phyloP scores from a whole-genome alignment of 352 stramenopile genomes.

The Phytophthora europaea region DNA sequence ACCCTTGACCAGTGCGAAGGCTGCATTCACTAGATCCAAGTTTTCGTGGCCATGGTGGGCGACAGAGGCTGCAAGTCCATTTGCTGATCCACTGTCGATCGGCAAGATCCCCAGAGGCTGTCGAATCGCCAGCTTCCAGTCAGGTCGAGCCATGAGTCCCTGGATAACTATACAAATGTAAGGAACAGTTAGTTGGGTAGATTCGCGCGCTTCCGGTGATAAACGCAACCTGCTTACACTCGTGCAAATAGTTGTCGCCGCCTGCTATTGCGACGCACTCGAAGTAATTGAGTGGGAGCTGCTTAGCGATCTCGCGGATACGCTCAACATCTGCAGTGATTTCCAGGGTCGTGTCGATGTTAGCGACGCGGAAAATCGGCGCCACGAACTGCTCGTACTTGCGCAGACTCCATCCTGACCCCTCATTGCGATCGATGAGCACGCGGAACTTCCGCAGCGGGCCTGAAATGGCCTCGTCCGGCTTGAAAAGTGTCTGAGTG shows the following conservation, averaged over 20 bases:
- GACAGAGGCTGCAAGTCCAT: constrained; percentile 64
- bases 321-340: constrained; percentile 48
- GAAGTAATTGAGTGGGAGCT: constrained; percentile 57
- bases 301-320: constrained; percentile 51
- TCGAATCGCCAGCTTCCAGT: constrained; percentile 68
- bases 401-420: constrained; percentile 34
- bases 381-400: constrained; percentile 61
- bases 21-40: constrained; percentile 44
- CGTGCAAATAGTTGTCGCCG: constrained; percentile 62
- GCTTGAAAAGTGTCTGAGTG: constrained; percentile 24
- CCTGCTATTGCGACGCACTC: constrained; percentile 67
- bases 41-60: constrained; percentile 45
- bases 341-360: constrained; percentile 53
- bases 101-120: constrained; percentile 61
- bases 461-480: constrained; percentile 16
- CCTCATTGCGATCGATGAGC: constrained; percentile 68
- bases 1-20: constrained; percentile 64
- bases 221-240: constrained; percentile 37
- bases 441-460: constrained; percentile 53
- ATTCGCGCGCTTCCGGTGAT: too few relatives aligned
- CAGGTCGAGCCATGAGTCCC: constrained; percentile 63
- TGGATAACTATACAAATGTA: constrained; percentile 56
- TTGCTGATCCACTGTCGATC: constrained; percentile 44
- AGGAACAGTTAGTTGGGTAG: constrained; percentile 6
- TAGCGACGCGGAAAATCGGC: constrained; percentile 58